These are phyloP conservation scores for Ophiostoma sp. DNA, from an alignment of 2,329 filamentous ascomycete genomes.

Conservation along the genomic window DNA sequence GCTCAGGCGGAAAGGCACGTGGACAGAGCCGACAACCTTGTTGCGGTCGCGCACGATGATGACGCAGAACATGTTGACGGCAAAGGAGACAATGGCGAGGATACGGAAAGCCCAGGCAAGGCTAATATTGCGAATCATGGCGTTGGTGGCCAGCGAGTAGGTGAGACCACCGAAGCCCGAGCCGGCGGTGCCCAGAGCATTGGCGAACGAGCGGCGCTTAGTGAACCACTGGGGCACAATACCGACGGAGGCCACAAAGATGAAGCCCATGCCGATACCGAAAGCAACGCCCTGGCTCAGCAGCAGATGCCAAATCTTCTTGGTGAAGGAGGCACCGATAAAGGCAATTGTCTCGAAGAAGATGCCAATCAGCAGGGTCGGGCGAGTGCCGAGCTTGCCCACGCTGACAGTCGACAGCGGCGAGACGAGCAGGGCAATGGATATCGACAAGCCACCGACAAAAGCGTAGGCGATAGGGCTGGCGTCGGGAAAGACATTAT, in stretches of 20 bases:
- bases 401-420: constrained; percentile 65
- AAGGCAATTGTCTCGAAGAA: constrained; percentile 64
- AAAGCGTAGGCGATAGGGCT: constrained; percentile 71
- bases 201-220: constrained; percentile 66
- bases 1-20: constrained; percentile 63
- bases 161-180: constrained; percentile 72
- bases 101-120: constrained; percentile 68
- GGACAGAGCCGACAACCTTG: constrained; percentile 65
- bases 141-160: constrained; percentile 67
- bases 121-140: constrained; percentile 65
- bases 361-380: constrained; percentile 64
- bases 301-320: constrained; percentile 72
- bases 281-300: constrained; percentile 74
- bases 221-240: constrained; percentile 75
- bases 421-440: constrained; percentile 65
- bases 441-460: constrained; percentile 70
- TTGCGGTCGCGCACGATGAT: constrained; percentile 71
- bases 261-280: constrained; percentile 75
- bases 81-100: constrained; percentile 62
- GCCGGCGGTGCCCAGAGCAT: constrained; percentile 67
- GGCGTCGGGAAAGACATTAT: constrained; percentile 62
- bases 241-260: constrained; percentile 68
- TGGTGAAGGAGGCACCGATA: constrained; percentile 69
- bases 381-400: constrained; percentile 62
- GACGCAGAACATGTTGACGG: constrained; percentile 63